Evolutionary conservation across 202 grass and related monocot genomes (phyloP), one percentile per base, ranked within the genome.

Genomic region (Musa balbisiana): DNA sequence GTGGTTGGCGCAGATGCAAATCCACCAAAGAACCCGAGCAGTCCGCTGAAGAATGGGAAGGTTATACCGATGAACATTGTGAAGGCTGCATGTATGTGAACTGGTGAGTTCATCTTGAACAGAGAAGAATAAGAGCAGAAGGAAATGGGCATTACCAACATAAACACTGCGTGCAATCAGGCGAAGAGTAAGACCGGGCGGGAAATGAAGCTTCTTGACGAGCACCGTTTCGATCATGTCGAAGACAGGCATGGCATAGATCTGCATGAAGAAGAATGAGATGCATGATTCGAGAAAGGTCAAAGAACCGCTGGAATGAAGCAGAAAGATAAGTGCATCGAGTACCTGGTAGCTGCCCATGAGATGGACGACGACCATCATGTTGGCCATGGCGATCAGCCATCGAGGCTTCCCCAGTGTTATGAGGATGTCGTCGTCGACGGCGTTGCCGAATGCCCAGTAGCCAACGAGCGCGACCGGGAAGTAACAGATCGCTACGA

Each of bases 181-280:
- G 11, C 83, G 83, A 8, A 89, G 83, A 12, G 25, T 16, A 2
- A 81, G 6, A 19, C 77, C 26, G 0, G 87, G 83, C 0, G 27
- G 2, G 77, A 85, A 83, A 2, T 75, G n/a, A 64, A 64, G 73
- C 77, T 75, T 83, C 80, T 89, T 89, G 22, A 83, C 87, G 9
- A 89, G 80, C 73, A 85, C 19, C 24, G 77, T 83, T 76, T 89
- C 87, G 49, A 86, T 86, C 87, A 89, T 89, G 68, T 86, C 87
- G 66, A 86, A 86, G 21, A 89, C 73, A 0, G 87, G 87, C 87
- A 89, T 89, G 69, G 83, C 83, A 79, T 71, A 89, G 1, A 66
- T 60, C 69, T 72, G 59, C 0, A 55, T 54, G 12, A 51, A 26
- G 21, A 52, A 49, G 22, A 78, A 3, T 52, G 26, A 51, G 11